These are phyloP conservation scores for Stemphylium lycopersici DNA, from an alignment of 2,329 filamentous ascomycete genomes.

Conservation along the genomic window DNA sequence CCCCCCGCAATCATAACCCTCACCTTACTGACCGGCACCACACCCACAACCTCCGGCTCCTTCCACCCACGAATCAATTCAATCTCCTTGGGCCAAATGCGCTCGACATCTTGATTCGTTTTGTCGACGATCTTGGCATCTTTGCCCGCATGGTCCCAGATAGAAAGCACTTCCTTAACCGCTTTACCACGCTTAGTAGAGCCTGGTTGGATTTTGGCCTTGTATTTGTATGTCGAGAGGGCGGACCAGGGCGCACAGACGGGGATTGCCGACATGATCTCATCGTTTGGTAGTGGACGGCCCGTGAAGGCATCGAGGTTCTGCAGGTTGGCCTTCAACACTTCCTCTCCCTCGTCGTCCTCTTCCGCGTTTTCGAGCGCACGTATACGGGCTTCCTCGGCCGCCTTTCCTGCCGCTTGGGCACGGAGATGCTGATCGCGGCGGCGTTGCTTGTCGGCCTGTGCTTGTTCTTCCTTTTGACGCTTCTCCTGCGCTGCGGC, in stretches of 20 bases:
- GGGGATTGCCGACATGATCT: constrained; percentile 71
- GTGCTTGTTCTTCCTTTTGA: constrained; percentile 72
- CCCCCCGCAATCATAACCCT: constrained; percentile 72
- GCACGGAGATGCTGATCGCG: constrained; percentile 79
- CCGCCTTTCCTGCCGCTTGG: constrained; percentile 75
- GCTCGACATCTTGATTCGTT: constrained; percentile 64
- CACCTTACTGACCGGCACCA: constrained; percentile 79
- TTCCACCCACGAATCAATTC: constrained; percentile 83
- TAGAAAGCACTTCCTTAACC: constrained; percentile 84
- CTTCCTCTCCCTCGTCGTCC: constrained; percentile 65
- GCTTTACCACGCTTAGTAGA: constrained; percentile 92
- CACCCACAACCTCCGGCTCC: constrained; percentile 80
- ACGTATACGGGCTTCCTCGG: constrained; percentile 70
- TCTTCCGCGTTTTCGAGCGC: constrained; percentile 42
- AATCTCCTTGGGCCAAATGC: constrained; percentile 84
- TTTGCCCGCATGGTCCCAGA: constrained; percentile 73
- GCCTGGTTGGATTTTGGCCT: constrained; percentile 92
- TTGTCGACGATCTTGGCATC: constrained; percentile 53
- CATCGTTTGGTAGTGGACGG: constrained; percentile 78
- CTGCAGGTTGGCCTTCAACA: constrained; percentile 50
- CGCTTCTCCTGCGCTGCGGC: constrained; percentile 66
- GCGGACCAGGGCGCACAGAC: constrained; percentile 70
- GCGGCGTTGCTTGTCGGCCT: constrained; percentile 74
- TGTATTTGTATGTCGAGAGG: constrained; percentile 80
- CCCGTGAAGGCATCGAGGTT: constrained; percentile 75